A percentile compares a stretch with the other conserved stretches of the same genome.
Evolutionary conservation across 208 protist genomes (phyloP).

Genomic region (Leishmania braziliensis): DNA sequence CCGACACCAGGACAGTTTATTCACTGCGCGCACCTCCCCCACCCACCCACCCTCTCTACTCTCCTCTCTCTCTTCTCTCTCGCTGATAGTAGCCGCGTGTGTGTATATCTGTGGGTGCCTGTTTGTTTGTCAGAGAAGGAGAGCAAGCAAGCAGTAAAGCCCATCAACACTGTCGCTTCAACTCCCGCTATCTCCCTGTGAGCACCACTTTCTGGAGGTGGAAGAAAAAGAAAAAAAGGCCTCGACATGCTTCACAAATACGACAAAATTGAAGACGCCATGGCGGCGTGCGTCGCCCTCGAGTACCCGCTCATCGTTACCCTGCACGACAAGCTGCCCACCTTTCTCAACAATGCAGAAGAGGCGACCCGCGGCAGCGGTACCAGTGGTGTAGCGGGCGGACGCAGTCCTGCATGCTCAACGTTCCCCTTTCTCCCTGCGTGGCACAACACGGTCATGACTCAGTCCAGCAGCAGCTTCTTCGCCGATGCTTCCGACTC

Average conservation of each 20-base stretch:
- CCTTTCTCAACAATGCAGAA: slow-evolving; percentile 18
- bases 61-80: not conserved
- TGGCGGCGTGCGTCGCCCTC: slow-evolving; percentile 31
- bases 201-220: not conserved
- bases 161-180: not conserved
- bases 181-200: not conserved
- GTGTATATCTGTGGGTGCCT: too few relatives aligned
- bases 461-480: slow-evolving; percentile 20
- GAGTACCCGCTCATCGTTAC: slow-evolving; percentile 42
- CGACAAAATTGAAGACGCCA: slow-evolving; percentile 53
- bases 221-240: slow-evolving; percentile 2
- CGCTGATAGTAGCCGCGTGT: not conserved
- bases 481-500: slow-evolving; percentile 22
- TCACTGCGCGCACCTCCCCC: not conserved
- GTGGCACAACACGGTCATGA: slow-evolving; percentile 13
- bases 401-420: not conserved
- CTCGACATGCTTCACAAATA: slow-evolving; percentile 34
- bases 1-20: not conserved
- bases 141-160: not conserved
- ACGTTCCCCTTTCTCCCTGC: slow-evolving; percentile 21
- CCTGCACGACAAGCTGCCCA: slow-evolving; percentile 29
- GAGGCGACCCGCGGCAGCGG: slow-evolving; percentile 12
- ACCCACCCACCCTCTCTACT: not conserved
- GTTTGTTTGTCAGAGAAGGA: not conserved
- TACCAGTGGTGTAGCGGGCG: not conserved